Percentiles rank a stretch among this genome's conserved stretches.
Evolutionary conservation across 2,329 filamentous ascomycete species (phyloP).

Genomic region (Apiospora malaysiana): DNA sequence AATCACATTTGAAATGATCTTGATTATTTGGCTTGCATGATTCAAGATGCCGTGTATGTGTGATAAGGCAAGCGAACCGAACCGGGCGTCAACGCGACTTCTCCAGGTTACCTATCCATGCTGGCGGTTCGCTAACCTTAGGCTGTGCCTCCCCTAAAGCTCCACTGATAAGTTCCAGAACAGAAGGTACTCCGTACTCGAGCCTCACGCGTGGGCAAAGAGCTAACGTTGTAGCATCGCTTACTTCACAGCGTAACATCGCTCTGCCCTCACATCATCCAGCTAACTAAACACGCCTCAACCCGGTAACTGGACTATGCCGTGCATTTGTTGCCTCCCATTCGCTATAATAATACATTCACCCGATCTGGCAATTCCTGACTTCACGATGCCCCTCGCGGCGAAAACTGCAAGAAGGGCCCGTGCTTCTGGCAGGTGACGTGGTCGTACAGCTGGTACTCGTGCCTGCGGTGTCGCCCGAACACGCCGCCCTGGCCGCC

Average conservation of each 20-base stretch:
- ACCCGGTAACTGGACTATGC: not conserved
- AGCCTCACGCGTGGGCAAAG: not conserved
- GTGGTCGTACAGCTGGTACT: constrained; percentile 25
- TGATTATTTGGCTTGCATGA: no score
- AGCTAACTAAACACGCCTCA: not conserved
- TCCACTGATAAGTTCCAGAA: not conserved
- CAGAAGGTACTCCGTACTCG: not conserved
- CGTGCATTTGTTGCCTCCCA: not conserved
- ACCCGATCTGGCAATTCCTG: not conserved
- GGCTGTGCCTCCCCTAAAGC: not conserved
- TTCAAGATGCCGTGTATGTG: no score
- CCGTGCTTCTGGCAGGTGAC: constrained; percentile 24
- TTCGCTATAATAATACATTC: not conserved
- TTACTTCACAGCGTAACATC: not conserved
- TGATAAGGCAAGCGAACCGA: no score
- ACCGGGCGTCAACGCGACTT: not conserved
- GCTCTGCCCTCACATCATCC: not conserved
- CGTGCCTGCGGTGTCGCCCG: constrained; percentile 20
- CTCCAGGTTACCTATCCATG: not conserved
- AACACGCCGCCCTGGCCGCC: not conserved
- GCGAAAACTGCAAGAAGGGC: constrained; percentile 21
- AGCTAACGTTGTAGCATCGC: not conserved
- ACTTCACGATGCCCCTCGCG: not conserved
- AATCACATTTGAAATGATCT: not conserved
- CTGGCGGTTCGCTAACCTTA: not conserved